Evolutionary conservation across 2,329 filamentous ascomycete species (phyloP).

Genomic region (Neofusicoccum umdonicola): DNA sequence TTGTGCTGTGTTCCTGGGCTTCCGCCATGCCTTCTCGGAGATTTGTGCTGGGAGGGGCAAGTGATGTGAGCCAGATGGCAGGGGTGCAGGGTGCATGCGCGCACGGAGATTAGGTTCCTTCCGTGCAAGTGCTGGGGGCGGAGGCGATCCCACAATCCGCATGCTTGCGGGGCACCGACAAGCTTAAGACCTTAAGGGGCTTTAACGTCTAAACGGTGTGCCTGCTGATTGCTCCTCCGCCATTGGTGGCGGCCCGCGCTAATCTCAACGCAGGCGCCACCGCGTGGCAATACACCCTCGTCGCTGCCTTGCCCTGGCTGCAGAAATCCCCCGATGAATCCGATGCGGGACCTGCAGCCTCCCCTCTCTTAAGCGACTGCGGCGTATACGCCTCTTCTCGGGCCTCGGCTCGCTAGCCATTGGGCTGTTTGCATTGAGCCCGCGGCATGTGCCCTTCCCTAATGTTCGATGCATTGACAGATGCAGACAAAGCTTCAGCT

Average conservation of each 20-base stretch:
- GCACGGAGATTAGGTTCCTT: constrained; percentile 11
- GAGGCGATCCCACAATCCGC: neutral
- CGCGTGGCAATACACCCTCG: neutral
- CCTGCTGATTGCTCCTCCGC: neutral
- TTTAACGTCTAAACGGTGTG: neutral
- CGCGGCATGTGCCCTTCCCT: neutral
- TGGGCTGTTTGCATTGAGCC: neutral
- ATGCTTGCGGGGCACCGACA: neutral
- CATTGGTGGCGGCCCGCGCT: neutral
- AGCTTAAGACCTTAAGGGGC: neutral
- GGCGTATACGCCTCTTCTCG: neutral
- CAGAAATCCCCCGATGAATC: neutral
- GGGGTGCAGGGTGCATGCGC: neutral
- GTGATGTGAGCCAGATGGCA: neutral
- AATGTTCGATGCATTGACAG: neutral
- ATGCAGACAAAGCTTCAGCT: neutral
- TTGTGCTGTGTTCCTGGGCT: neutral
- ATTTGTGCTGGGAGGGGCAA: neutral
- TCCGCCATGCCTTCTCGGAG: neutral
- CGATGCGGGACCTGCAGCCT: neutral
- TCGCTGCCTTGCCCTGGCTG: neutral
- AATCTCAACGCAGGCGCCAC: neutral
- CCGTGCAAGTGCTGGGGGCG: neutral
- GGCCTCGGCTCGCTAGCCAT: neutral
- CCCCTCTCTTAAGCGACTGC: neutral